Conservation (phyloP, 192 early-diverging fungal species). For the Allomyces arbusculus region DNA sequence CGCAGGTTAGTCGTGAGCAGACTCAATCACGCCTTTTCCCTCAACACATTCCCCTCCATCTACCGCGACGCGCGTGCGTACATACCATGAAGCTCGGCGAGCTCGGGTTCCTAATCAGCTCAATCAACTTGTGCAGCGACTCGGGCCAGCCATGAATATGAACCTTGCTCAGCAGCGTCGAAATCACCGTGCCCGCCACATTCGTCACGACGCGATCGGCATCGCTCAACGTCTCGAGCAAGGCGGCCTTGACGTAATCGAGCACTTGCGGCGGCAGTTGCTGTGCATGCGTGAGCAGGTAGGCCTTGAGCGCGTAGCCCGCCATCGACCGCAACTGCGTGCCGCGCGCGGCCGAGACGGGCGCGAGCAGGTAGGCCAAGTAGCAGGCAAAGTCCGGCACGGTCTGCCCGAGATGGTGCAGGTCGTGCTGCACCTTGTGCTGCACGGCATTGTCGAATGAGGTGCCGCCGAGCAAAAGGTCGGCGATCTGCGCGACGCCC, state of each 20-base stretch:
- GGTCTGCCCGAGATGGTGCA: conserved; percentile 46
- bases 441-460: conserved; percentile 45
- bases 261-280: conserved; percentile 34
- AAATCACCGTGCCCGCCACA: conserved; percentile 72
- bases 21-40: background rate
- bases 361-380: conserved; percentile 66
- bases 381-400: conserved; percentile 78
- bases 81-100: background rate
- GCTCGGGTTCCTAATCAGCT: conserved; percentile 25
- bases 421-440: conserved; percentile 27
- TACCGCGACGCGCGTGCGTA: background rate
- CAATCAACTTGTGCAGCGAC: conserved; percentile 53
- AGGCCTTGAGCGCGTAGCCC: conserved; percentile 64
- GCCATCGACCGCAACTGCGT: conserved; percentile 54
- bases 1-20: conserved; percentile 1
- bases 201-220: conserved; percentile 46
- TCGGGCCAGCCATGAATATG: conserved; percentile 63
- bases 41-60: background rate
- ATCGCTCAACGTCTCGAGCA: conserved; percentile 46
- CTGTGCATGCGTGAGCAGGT: conserved; percentile 31
- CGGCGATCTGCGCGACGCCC: conserved; percentile 52
- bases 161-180: conserved; percentile 54
- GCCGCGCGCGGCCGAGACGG: conserved; percentile 39
- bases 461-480: conserved; percentile 54
- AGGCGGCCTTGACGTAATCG: conserved; percentile 41